Conservation (phyloP, 1,139 yeast genomes). For the Pichia terricola region DNA sequence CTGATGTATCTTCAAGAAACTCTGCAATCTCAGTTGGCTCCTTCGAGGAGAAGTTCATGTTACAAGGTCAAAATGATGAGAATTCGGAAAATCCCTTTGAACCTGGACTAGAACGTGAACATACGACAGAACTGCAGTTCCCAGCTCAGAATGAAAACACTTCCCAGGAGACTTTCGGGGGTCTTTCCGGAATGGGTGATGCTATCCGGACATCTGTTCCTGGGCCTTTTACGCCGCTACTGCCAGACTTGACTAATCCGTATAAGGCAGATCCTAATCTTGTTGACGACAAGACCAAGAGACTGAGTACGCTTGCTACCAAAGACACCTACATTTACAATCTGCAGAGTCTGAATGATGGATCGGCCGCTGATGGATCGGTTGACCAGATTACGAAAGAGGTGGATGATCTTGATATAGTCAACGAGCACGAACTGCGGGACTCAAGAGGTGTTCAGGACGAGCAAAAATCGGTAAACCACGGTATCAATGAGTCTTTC, state of each 20-base stretch:
- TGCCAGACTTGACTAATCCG: slow-evolving; percentile 5
- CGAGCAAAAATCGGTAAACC: no score
- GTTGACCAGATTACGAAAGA: neutral
- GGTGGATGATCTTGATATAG: slow-evolving; percentile 21
- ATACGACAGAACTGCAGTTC: neutral
- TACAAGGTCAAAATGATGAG: neutral
- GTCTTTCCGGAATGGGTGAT: slow-evolving; percentile 3
- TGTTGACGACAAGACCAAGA: slow-evolving; percentile 4
- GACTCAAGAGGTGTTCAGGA: slow-evolving; percentile 1
- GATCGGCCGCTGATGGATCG: neutral
- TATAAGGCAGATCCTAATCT: slow-evolving; percentile 1
- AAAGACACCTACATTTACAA: slow-evolving; percentile 24
- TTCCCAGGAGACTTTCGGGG: slow-evolving; percentile 11
- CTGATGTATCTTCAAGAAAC: neutral
- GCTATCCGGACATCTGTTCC: slow-evolving; percentile 1
- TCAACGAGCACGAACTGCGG: slow-evolving; percentile 18
- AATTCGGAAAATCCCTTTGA: neutral
- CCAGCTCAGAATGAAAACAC: neutral
- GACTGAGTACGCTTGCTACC: slow-evolving; percentile 24
- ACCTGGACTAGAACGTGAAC: no score
- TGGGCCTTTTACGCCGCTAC: neutral
- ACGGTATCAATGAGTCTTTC: no score
- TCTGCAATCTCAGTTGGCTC: slow-evolving; percentile 7
- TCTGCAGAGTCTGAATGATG: slow-evolving; percentile 10
- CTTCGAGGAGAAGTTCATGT: slow-evolving; percentile 12